Conservation (phyloP, 805 yeast genomes). For the Barnettozyma populi region DNA sequence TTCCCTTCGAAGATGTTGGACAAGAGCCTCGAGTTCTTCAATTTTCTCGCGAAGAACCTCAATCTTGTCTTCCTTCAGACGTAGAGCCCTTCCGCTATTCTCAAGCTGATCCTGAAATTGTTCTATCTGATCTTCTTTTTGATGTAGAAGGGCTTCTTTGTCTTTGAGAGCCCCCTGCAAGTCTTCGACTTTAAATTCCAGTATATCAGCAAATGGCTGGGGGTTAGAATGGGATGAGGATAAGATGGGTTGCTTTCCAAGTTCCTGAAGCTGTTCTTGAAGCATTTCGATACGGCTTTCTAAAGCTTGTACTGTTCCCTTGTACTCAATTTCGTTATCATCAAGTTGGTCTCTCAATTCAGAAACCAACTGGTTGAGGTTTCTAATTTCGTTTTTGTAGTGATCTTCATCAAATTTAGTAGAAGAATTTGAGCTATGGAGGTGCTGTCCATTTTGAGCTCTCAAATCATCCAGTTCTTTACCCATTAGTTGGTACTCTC, state of each 20-base stretch:
- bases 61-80: slow-evolving; percentile 18
- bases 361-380: slow-evolving; percentile 3
- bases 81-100: slow-evolving; percentile 16
- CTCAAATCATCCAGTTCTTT: slow-evolving; percentile 6
- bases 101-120: slow-evolving; percentile 10
- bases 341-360: slow-evolving; percentile 2
- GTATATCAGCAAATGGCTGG: slow-evolving; percentile 3
- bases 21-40: slow-evolving; percentile 14
- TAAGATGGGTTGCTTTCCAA: neutral
- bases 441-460: neutral
- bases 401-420: slow-evolving; percentile 1
- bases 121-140: slow-evolving; percentile 4
- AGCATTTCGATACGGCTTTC: slow-evolving; percentile 11
- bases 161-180: neutral
- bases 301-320: neutral
- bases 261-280: slow-evolving; percentile 9
- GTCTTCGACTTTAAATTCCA: slow-evolving; percentile 15
- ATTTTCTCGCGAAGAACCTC: slow-evolving; percentile 17
- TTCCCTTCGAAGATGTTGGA: slow-evolving; percentile 13
- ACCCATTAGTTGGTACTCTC: slow-evolving; percentile 13
- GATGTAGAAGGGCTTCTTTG: neutral
- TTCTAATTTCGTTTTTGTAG: slow-evolving; percentile 8
- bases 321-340: neutral
- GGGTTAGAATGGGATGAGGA: slow-evolving; percentile 2
- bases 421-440: neutral